Evolutionary conservation across 148 eudicot species (phyloP).

Genomic region (Linanthus parryae): DNA sequence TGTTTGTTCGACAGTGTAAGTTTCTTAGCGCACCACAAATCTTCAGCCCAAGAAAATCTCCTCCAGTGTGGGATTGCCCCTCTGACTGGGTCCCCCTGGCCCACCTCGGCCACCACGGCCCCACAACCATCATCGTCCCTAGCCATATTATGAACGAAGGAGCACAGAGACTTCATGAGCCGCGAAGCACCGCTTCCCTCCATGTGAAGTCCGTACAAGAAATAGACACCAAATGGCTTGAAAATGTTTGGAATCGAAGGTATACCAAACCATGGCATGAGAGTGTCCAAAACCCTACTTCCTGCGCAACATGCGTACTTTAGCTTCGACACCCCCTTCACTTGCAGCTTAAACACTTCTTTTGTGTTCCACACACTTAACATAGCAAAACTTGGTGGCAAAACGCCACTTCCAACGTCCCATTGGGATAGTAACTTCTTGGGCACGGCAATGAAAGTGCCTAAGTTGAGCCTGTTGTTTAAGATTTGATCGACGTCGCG

Average conservation of each 20-base stretch:
- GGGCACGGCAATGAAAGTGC: constrained; percentile 74
- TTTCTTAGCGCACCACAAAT: constrained; percentile 77
- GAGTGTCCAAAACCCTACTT: constrained; percentile 54
- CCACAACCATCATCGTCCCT: constrained; percentile 48
- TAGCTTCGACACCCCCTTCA: constrained; percentile 62
- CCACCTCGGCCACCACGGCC: constrained; percentile 78
- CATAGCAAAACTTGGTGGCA: constrained; percentile 65
- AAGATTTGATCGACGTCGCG: constrained; percentile 50
- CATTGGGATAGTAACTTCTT: constrained; percentile 31
- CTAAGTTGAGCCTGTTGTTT: constrained; percentile 49
- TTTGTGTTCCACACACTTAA: constrained; percentile 86
- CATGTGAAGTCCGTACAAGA: constrained; percentile 76
- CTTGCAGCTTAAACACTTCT: constrained; percentile 64
- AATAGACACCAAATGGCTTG: constrained; percentile 62
- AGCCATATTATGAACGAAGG: constrained; percentile 72
- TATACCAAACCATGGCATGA: constrained; percentile 75
- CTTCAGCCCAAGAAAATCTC: constrained; percentile 73
- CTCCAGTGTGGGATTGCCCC: constrained; percentile 76
- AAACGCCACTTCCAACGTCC: constrained; percentile 33
- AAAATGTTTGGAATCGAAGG: constrained; percentile 80
- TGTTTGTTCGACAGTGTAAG: constrained; percentile 22
- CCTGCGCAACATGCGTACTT: constrained; percentile 48
- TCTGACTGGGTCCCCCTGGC: constrained; percentile 51
- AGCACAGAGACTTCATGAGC: constrained; percentile 68
- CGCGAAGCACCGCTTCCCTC: constrained; percentile 53